phyloP scores from a whole-genome alignment of 805 yeast species.

The Candida chilensis region DNA sequence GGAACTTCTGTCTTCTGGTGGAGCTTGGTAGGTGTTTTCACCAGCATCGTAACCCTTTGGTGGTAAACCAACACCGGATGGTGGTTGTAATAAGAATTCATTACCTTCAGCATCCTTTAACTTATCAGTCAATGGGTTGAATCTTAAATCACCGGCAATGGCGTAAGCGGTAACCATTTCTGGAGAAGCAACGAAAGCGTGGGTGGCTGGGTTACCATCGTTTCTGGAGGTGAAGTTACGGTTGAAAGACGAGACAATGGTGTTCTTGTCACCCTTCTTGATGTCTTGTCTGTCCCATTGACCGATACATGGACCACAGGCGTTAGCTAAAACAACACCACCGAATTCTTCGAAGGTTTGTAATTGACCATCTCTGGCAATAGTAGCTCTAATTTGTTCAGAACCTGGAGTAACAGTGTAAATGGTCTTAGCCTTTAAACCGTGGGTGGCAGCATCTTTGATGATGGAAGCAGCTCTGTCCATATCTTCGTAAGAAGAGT shows the following conservation, averaged over 20 bases:
- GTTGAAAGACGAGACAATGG: slow-evolving; percentile 95
- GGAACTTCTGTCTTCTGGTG: slow-evolving; percentile 76
- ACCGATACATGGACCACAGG: slow-evolving; percentile 99
- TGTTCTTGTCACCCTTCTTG: slow-evolving; percentile 91
- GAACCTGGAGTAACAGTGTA: slow-evolving; percentile 97
- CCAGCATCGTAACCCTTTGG: slow-evolving; percentile 85
- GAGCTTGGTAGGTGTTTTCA: slow-evolving; percentile 93
- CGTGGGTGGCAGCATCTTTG: slow-evolving; percentile 83
- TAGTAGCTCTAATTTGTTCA: slow-evolving; percentile 97
- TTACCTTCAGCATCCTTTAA: slow-evolving; percentile 84
- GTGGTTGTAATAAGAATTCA: slow-evolving; percentile 82
- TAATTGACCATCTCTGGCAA: slow-evolving; percentile 92
- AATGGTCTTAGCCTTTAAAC: slow-evolving; percentile 84
- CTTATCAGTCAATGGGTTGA: slow-evolving; percentile 91
- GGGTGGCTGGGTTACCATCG: slow-evolving; percentile 96
- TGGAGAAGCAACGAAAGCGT: slow-evolving; percentile 96
- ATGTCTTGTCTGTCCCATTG: slow-evolving; percentile 97
- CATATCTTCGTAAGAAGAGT: slow-evolving; percentile 98
- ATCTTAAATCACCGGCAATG: slow-evolving; percentile 91
- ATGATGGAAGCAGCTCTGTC: slow-evolving; percentile 91
- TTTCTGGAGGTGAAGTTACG: slow-evolving; percentile 97
- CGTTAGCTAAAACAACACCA: slow-evolving; percentile 92
- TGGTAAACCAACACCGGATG: slow-evolving; percentile 88
- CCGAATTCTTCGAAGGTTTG: slow-evolving; percentile 85
- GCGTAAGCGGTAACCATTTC: slow-evolving; percentile 94